Conservation (phyloP, 1,284 basidiomycete species). For the Neonothopanus nambi region DNA sequence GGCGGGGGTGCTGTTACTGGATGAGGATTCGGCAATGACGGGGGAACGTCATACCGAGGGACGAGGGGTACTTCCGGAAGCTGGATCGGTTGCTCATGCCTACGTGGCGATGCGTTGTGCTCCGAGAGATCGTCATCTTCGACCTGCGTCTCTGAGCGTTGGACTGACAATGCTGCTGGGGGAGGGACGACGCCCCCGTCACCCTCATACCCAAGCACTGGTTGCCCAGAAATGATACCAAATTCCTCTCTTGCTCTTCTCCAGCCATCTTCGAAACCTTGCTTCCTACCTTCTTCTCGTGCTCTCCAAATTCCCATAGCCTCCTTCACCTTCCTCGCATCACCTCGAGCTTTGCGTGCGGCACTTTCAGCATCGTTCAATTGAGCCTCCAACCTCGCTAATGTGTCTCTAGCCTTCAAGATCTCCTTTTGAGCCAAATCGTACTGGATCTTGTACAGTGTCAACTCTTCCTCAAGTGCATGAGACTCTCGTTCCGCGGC, state of each 20-base stretch:
- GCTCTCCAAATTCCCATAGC: constrained; percentile 47
- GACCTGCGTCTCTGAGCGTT: background rate
- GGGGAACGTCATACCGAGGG: background rate
- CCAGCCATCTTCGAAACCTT: constrained; percentile 57
- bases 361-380: constrained; percentile 51
- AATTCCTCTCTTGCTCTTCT: constrained; percentile 43
- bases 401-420: constrained; percentile 40
- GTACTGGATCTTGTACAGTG: constrained; percentile 62
- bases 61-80: constrained; percentile 1
- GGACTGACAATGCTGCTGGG: background rate
- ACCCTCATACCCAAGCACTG: background rate
- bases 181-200: background rate
- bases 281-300: constrained; percentile 52
- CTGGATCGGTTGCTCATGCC: background rate
- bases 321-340: constrained; percentile 48
- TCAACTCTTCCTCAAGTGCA: constrained; percentile 53
- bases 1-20: background rate
- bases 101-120: background rate
- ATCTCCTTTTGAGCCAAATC: constrained; percentile 66
- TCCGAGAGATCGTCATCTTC: background rate
- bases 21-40: background rate
- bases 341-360: constrained; percentile 44
- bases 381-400: constrained; percentile 45
- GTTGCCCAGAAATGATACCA: constrained; percentile 2
- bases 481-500: constrained; percentile 51